phyloP scores from a whole-genome alignment of 352 stramenopile genomes.

The Phytophthora lateralis region DNA sequence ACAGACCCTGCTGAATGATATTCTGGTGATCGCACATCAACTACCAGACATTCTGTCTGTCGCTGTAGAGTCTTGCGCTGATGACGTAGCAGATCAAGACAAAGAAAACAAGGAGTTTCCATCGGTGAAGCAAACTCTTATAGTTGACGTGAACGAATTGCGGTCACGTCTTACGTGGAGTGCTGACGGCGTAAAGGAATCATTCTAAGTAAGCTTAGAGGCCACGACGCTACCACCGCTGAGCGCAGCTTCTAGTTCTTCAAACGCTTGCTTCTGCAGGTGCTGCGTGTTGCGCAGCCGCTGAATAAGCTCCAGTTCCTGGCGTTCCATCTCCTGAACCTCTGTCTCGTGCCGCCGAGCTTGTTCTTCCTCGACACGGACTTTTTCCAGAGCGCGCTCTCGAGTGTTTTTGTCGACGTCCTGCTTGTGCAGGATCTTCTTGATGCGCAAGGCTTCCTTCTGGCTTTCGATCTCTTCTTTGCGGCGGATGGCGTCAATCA shows the following conservation, averaged over 20 bases:
- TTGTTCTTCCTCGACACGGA: slow-evolving; percentile 70
- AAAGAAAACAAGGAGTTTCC: slow-evolving; percentile 3
- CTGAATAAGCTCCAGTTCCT: slow-evolving; percentile 85
- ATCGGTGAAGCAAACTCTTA: slow-evolving; percentile 33
- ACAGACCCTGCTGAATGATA: slow-evolving; percentile 25
- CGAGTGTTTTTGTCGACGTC: slow-evolving; percentile 77
- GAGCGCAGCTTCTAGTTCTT: slow-evolving; percentile 82
- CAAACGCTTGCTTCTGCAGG: slow-evolving; percentile 84
- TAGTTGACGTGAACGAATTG: slow-evolving; percentile 27
- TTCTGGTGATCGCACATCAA: slow-evolving; percentile 12
- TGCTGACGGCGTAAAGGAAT: slow-evolving; percentile 8
- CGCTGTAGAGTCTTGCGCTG: background rate
- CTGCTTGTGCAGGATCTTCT: slow-evolving; percentile 71
- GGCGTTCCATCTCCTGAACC: slow-evolving; percentile 82
- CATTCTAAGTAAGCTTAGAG: slow-evolving; percentile 15
- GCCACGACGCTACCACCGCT: slow-evolving; percentile 38
- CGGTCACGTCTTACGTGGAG: slow-evolving; percentile 32
- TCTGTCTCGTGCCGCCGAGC: slow-evolving; percentile 63
- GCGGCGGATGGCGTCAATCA: slow-evolving; percentile 65
- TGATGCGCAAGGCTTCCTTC: slow-evolving; percentile 67
- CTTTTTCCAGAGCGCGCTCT: slow-evolving; percentile 63
- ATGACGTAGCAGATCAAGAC: background rate
- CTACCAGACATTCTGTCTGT: slow-evolving; percentile 1
- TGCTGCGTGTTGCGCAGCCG: slow-evolving; percentile 84
- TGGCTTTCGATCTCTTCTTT: slow-evolving; percentile 75